Evolutionary conservation across 805 yeast species (phyloP).

Genomic region (Wickerhamiella kurtzmanii): DNA sequence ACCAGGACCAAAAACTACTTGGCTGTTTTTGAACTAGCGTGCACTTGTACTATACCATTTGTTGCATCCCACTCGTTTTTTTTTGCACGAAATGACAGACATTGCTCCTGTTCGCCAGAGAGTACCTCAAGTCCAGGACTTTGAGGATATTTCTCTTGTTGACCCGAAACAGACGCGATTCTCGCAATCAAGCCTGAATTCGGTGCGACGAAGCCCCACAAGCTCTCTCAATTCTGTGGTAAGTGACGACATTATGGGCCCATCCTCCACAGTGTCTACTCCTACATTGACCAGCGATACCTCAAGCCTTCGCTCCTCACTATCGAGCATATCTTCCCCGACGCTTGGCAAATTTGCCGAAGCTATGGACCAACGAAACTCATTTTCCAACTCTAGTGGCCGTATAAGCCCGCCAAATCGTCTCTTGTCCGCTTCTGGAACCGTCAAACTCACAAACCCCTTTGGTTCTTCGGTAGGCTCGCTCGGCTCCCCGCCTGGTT

Average conservation of each 20-base stretch:
- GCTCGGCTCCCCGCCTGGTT: not conserved
- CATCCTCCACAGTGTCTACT: conserved; percentile 13
- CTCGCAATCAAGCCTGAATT: not conserved
- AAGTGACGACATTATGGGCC: not conserved
- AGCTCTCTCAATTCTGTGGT: not conserved
- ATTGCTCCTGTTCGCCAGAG: not conserved
- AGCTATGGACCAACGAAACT: not conserved
- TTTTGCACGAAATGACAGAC: not conserved
- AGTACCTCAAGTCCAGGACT: conserved; percentile 6
- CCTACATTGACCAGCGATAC: conserved; percentile 18
- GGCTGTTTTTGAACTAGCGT: too few species aligned
- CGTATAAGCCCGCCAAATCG: not conserved
- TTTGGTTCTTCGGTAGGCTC: not conserved
- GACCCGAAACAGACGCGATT: conserved; percentile 6
- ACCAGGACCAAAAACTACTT: too few species aligned
- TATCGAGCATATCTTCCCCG: conserved; percentile 15
- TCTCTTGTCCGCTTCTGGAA: not conserved
- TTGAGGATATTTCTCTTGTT: conserved; percentile 15
- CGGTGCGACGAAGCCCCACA: not conserved
- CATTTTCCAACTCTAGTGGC: not conserved
- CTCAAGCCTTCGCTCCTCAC: conserved; percentile 17
- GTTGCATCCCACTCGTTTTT: too few species aligned
- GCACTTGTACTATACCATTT: too few species aligned
- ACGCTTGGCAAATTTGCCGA: conserved; percentile 5
- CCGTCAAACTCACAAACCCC: not conserved